Evolutionary conservation across 495 filamentous ascomycete genomes (phyloP).

Genomic region (Pyrenopolyporus hunteri): DNA sequence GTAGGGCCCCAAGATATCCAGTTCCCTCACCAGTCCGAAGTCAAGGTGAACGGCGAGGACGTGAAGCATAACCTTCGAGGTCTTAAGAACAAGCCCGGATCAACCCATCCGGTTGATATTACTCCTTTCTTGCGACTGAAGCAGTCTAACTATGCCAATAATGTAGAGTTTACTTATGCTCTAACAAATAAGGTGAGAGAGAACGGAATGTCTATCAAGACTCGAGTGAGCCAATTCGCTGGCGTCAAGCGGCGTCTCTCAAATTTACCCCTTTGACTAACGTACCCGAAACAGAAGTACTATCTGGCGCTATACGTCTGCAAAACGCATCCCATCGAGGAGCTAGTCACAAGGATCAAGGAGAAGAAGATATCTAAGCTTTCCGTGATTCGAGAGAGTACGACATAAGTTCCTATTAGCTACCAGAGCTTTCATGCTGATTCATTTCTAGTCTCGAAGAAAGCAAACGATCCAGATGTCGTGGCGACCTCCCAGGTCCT

Average conservation of each 20-base stretch:
- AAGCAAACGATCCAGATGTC: constrained; percentile 85
- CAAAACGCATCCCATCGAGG: constrained; percentile 69
- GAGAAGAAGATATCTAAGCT: constrained; percentile 78
- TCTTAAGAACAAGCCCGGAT: constrained; percentile 92
- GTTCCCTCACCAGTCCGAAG: constrained; percentile 89
- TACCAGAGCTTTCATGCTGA: constrained; percentile 26
- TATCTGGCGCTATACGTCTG: constrained; percentile 77
- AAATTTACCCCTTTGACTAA: constrained; percentile 25
- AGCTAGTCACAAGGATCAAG: constrained; percentile 69
- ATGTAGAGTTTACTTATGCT: constrained; percentile 86
- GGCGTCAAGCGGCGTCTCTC: constrained; percentile 15
- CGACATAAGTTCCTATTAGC: constrained; percentile 1
- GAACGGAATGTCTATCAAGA: constrained; percentile 13
- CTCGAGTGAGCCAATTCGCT: constrained; percentile 33
- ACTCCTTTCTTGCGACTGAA: constrained; percentile 75
- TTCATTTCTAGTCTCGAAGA: constrained; percentile 67
- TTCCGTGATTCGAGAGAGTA: constrained; percentile 84
- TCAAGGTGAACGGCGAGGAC: constrained; percentile 87
- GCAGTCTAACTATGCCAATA: constrained; percentile 70
- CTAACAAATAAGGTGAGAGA: constrained; percentile 76
- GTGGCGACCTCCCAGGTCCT: constrained; percentile 83
- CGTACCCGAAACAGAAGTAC: constrained; percentile 65
- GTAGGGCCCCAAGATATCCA: constrained; percentile 72
- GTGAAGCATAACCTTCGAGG: constrained; percentile 89
- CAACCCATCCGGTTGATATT: constrained; percentile 90